Base-by-base conservation (phyloP, 192 early-diverging fungal species). In the Chytriomyces hyalinus region DNA sequence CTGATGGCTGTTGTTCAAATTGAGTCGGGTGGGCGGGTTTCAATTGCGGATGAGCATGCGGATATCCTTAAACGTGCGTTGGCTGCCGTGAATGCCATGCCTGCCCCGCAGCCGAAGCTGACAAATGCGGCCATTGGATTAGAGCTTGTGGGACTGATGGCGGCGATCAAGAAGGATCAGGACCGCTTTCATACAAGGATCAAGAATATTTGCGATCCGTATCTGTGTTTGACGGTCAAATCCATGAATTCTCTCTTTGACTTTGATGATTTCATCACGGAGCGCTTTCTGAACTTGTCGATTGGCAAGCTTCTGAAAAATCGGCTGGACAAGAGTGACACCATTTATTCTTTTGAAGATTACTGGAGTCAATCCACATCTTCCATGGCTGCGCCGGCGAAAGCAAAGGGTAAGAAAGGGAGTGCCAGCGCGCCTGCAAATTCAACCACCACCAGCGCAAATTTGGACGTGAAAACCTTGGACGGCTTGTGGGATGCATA, bases 121-220 rank as follows among this genome's bases (percentile, higher is more conserved):
- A 26, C 69, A 13, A 53, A 15, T n/a, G 44, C 48, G 15, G 44
- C 28, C 8, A 45, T 71, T 8, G 11, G 48, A 8, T 15, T 71
- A 36, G 69, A 71, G 57, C n/a, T 71, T 45, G 13, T 13, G 6
- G 20, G 49, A 20, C 10, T 53, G 6, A 26, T 8, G 13, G 49
- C 69, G 9, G 49, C 57, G 2, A 26, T 71, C 7, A 45, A 51
- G 6, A 50, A 71, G 26, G 69, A 71, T 17, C 49, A 49, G 20
- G 69, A 71, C 9, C 13, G 36, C 15, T 20, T 24, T 8, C 13
- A 15, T 5, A 9, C 48, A 2, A 50, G 36, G 20, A 49, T 71
- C 26, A 71, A 71, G 45, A 13, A 13, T 10, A 15, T 57, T 71
- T 71, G 69, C 51, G 69, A 71, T 17, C 69, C 69, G 17, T 71